Evolutionary conservation across 495 filamentous ascomycete genomes (phyloP), one percentile per base, ranked within the genome.

Genomic region (Oidiodendron maius): DNA sequence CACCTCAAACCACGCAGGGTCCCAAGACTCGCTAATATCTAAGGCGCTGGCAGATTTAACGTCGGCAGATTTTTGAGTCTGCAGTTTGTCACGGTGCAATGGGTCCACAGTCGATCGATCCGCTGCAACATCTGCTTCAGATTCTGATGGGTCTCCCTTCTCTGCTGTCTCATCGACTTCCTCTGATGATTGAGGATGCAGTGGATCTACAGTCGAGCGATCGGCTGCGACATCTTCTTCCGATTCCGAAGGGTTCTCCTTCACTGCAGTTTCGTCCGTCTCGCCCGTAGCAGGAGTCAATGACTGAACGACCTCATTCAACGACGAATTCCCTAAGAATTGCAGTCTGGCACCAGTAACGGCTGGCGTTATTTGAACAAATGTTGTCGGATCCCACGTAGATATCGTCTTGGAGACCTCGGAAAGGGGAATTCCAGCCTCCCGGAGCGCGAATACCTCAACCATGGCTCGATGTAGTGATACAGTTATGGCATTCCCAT

Each of bases 381-480:
- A 49, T 4, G 34, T 16, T 1, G 59, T 61, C 8, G 52, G 25
- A 22, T 61, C 58, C 1, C 34, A 21, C n/a, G 35, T 41, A 38
- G 44, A 41, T 18, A 20, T 39, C 0, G 28, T 34, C 3, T 23
- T 42, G 40, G 46, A 51, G 8, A 56, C 20, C 10, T 24, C 26
- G 12, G 17, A 10, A 2, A 54, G 25, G 16, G 59, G 50, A 20
- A 48, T 44, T 15, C 67, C 72, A 10, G 62, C 65, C 48, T 71
- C 46, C 41, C 65, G 64, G 44, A 84, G 48, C 0, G 71, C 71
- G 30, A 78, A 67, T 0, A 75, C 70, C 64, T 87, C 82, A 2
- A 84, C 69, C 11, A 86, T 52, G n/a, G 82, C 80, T 44, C 70
- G 62, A 51, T 82, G 77, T 22, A 83, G 67, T 38, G 72, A 51